Percentiles rank a stretch among this genome's conserved stretches.
Evolutionary conservation across 2,329 filamentous ascomycete species (phyloP).

Genomic region (Graphilbum sp.): DNA sequence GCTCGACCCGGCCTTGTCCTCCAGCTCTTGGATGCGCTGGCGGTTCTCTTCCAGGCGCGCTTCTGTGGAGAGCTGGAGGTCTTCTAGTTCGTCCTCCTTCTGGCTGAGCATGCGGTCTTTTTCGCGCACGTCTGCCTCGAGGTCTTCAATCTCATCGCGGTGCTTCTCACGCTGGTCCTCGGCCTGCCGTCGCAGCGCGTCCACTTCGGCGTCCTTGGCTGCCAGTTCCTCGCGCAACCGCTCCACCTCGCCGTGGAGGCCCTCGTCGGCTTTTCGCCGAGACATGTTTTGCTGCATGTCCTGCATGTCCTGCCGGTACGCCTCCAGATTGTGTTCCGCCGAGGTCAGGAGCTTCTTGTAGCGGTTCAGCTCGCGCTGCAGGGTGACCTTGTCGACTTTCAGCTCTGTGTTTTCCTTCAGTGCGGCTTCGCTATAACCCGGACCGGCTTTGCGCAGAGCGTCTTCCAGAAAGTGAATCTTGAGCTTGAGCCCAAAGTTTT

Average conservation of each 20-base stretch:
- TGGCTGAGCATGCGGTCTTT: conserved; percentile 60
- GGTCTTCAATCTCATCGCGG: conserved; percentile 56
- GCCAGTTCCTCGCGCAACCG: conserved; percentile 39
- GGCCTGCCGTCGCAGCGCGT: conserved; percentile 43
- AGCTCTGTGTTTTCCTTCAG: conserved; percentile 91
- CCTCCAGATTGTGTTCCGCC: conserved; percentile 75
- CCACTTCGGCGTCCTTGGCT: conserved; percentile 42
- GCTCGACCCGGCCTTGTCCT: conserved; percentile 35
- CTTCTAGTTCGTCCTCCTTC: conserved; percentile 49
- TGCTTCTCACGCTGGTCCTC: conserved; percentile 46
- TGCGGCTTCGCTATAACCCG: conserved; percentile 75
- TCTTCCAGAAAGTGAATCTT: conserved; percentile 97
- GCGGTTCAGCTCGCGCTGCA: conserved; percentile 72
- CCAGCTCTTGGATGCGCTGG: conserved; percentile 33
- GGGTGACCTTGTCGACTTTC: conserved; percentile 80
- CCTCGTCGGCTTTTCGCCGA: conserved; percentile 56
- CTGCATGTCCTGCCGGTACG: conserved; percentile 63
- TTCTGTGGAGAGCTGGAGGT: conserved; percentile 36
- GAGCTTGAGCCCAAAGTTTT: conserved; percentile 92
- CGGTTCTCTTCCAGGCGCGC: conserved; percentile 41
- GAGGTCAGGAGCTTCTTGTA: conserved; percentile 72
- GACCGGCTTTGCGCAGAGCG: conserved; percentile 69
- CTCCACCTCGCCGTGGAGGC: conserved; percentile 44
- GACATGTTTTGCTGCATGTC: conserved; percentile 73
- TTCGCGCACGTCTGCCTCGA: conserved; percentile 59